Evolutionary conservation across 169 alveolate genomes (phyloP).

Genomic region (Cystoisospora suis): DNA sequence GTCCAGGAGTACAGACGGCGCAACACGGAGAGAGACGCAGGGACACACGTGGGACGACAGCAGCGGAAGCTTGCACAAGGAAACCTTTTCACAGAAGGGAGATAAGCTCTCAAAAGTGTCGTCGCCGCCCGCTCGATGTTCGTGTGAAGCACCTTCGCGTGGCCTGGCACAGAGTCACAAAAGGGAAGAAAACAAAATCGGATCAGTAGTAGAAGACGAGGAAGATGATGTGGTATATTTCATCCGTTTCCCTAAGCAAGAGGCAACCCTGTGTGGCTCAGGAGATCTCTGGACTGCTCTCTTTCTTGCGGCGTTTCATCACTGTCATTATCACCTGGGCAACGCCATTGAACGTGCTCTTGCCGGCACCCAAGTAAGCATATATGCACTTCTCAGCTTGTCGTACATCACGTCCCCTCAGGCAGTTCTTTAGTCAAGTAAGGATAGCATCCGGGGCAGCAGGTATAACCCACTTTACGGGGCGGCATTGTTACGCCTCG

Average conservation of each 20-base stretch:
- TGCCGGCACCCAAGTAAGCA: conserved; percentile 25
- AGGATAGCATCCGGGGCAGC: no score
- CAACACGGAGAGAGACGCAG: background rate
- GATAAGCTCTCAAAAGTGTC: background rate
- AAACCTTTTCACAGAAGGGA: background rate
- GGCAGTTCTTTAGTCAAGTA: no score
- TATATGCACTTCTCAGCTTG: no score
- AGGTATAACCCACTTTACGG: no score
- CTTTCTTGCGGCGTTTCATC: conserved; percentile 12
- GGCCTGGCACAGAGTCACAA: background rate
- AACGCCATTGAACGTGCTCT: background rate
- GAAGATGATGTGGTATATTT: conserved; percentile 2
- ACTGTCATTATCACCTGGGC: background rate
- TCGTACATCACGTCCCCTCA: no score
- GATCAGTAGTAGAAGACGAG: background rate
- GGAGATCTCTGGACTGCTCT: conserved; percentile 31
- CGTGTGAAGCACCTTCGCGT: no score
- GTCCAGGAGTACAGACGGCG: background rate
- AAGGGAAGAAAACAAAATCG: background rate
- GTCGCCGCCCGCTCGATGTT: background rate
- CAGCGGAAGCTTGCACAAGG: background rate
- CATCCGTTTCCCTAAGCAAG: background rate
- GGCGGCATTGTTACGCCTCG: no score
- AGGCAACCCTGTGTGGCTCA: background rate
- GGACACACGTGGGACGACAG: background rate